Evolutionary conservation across 805 yeast species (phyloP), one percentile per base, ranked within the genome.

Genomic region (Suhomyces emberorum): DNA sequence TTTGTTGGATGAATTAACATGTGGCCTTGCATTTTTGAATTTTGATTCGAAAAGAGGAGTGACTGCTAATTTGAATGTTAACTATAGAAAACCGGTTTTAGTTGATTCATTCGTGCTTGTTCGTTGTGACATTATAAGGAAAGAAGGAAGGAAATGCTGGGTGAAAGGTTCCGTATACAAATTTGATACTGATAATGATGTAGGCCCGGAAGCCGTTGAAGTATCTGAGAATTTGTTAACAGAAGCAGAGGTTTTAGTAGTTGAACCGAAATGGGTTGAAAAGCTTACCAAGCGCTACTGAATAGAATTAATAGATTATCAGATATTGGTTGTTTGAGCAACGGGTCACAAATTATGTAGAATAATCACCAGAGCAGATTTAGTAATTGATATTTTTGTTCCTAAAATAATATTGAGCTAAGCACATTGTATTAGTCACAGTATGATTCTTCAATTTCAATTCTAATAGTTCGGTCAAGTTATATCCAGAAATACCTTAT

Each of bases 1-100:
- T 1, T 47, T 66, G 19, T 49, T 68, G 38, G 72, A 68, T 44
- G 72, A 68, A 41, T 48, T 65, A 30, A 64, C 72, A 3, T 68
- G 73, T 37, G 44, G 71, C 10, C 48, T 68, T 20, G 73, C 71
- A 9, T 67, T 68, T 41, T 63, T 64, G 39, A 68, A 65, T 44
- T 57, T 60, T 37, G 52, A 57, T 24, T 61, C 69, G 17, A 59
- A 57, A 35, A 59, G 56, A 40, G 73, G 70, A 1, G 71, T 68
- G 14, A 68, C 73, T 10, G 73, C 73, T 10, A 66, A 63, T 39
- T 62, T 67, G 50, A 67, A 65, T 41, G 58, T 67, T 39, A 63
- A 58, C 46, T 68, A 65, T 41, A 54, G 50, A 34, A 52, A 57
- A 37, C 73, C 72, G 3, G 59, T 69, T 25, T 57, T 32, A 35